Conservation (phyloP, 208 protist genomes). For the Leishmania guyanensis region DNA sequence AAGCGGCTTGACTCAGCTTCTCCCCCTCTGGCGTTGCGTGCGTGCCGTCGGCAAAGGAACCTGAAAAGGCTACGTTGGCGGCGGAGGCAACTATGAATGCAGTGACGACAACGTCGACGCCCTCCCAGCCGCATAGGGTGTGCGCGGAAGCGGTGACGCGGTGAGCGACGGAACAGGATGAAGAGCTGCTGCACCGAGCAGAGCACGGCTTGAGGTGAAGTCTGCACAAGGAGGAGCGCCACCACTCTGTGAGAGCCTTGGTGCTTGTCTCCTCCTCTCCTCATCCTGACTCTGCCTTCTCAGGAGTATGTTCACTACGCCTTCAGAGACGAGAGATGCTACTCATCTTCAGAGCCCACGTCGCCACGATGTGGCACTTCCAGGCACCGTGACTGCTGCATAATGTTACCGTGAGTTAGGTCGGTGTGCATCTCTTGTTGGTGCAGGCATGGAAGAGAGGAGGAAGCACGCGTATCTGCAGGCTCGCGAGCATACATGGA, state of each 20-base stretch:
- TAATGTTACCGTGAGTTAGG: not conserved
- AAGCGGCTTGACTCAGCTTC: not conserved
- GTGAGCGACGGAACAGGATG: conserved; percentile 8
- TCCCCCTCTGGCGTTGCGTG: not conserved
- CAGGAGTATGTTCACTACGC: not conserved
- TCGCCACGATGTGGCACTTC: not conserved
- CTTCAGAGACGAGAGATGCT: not conserved
- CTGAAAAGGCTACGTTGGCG: no score
- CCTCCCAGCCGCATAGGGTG: conserved; percentile 4
- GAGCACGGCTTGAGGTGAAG: not conserved
- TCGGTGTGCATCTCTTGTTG: not conserved
- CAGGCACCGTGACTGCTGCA: not conserved
- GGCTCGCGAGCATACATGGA: not conserved
- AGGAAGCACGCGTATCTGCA: not conserved
- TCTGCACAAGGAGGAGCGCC: not conserved
- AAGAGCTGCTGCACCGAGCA: conserved; percentile 4
- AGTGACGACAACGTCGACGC: not conserved
- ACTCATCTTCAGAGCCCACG: not conserved
- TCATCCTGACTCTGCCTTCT: not conserved
- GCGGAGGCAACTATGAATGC: not conserved
- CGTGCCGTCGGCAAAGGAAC: not conserved
- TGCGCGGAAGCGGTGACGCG: conserved; percentile 20
- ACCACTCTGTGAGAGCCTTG: not conserved
- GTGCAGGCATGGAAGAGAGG: not conserved
- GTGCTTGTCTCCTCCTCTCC: not conserved